Conservation (phyloP, 2,329 filamentous ascomycete species). For the Hirsutella minnesotensis region DNA sequence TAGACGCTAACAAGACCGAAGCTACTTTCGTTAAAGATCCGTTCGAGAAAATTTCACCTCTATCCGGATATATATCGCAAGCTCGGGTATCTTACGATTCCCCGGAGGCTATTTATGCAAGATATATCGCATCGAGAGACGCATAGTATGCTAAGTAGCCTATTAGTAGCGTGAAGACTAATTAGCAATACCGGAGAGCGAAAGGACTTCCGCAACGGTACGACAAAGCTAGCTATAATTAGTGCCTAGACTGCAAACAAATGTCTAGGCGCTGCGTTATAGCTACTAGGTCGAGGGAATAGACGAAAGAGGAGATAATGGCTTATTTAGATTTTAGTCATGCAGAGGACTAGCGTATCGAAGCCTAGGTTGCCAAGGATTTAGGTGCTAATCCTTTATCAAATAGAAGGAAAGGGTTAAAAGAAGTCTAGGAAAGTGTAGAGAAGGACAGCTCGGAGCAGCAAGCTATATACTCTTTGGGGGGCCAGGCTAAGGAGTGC, state of each 20-base stretch:
- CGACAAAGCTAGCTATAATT: slow-evolving; percentile 8
- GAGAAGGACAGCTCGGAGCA: too few species aligned
- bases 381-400: slow-evolving; percentile 2
- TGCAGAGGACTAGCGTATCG: slow-evolving; percentile 10
- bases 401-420: not conserved
- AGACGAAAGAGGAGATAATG: too few species aligned
- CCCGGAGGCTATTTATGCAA: slow-evolving; percentile 7
- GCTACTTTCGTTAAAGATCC: too few species aligned
- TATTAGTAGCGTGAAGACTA: slow-evolving; percentile 7
- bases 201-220: slow-evolving; percentile 8
- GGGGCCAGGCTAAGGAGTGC: too few species aligned
- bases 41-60: too few species aligned
- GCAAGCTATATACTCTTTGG: too few species aligned
- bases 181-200: slow-evolving; percentile 11
- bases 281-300: too few species aligned
- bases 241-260: too few species aligned
- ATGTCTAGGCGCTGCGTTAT: too few species aligned
- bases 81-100: too few species aligned
- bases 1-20: too few species aligned
- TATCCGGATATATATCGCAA: too few species aligned
- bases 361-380: slow-evolving; percentile 6
- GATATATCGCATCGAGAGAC: slow-evolving; percentile 9
- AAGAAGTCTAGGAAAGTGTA: not conserved
- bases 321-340: slow-evolving; percentile 12
- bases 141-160: slow-evolving; percentile 9